Percentiles rank a stretch among this genome's conserved stretches.
Evolutionary conservation across 768 basidiomycete genomes (phyloP).

Genomic region (Tylopilus sp.): DNA sequence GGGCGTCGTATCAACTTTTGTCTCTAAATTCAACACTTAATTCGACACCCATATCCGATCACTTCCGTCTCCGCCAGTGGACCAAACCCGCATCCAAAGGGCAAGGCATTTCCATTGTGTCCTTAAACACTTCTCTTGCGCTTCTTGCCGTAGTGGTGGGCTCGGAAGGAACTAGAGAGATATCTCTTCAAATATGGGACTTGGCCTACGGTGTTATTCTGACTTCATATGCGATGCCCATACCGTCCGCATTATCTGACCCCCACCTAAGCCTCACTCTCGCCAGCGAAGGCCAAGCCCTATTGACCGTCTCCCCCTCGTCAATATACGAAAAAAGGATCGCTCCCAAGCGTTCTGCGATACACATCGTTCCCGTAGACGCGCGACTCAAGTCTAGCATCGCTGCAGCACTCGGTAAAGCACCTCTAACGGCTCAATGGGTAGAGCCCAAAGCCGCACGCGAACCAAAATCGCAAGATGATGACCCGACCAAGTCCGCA

Average conservation of each 20-base stretch:
- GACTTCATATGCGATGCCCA: conserved; percentile 46
- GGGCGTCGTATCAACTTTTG: conserved; percentile 37
- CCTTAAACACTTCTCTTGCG: conserved; percentile 56
- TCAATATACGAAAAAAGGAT: conserved; percentile 3
- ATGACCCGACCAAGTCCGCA: conserved; percentile 16
- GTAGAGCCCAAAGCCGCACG: conserved; percentile 20
- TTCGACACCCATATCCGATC: conserved; percentile 18
- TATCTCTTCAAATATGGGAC: conserved; percentile 64
- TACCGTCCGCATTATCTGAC: conserved; percentile 42
- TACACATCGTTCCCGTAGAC: conserved; percentile 58
- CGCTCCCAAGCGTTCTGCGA: conserved; percentile 41
- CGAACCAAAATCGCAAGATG: conserved; percentile 11
- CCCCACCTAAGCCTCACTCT: conserved; percentile 30
- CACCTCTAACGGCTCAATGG: conserved; percentile 45
- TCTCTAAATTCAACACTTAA: conserved; percentile 24
- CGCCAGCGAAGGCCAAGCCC: conserved; percentile 43
- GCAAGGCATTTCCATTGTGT: conserved; percentile 37
- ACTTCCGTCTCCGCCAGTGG: conserved; percentile 24
- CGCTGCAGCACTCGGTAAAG: conserved; percentile 58
- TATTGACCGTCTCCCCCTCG: conserved; percentile 48
- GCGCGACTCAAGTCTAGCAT: conserved; percentile 57
- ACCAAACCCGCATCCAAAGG: conserved; percentile 11
- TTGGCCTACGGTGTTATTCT: conserved; percentile 64
- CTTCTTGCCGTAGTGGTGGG: conserved; percentile 46
- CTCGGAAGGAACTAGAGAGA: conserved; percentile 30